phyloP scores from a whole-genome alignment of 495 filamentous ascomycete genomes.

The Podospora pseudoanserina region DNA sequence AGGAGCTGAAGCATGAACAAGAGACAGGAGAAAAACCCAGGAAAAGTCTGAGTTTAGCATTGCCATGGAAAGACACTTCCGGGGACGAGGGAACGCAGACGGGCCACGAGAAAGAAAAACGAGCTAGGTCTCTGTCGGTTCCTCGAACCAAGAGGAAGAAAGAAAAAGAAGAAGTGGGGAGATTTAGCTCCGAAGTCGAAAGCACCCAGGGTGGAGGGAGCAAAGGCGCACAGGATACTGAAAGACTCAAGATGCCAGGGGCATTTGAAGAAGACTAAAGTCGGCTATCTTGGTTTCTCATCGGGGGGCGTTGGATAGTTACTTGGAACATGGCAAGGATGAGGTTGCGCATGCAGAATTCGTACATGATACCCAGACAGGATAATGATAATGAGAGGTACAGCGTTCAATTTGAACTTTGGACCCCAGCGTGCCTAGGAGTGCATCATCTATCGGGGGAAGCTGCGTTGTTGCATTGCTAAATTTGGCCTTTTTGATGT shows the following conservation, averaged over 20 bases:
- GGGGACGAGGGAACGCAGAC: background rate
- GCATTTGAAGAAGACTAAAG: constrained; percentile 1
- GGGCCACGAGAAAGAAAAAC: background rate
- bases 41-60: background rate
- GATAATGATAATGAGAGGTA: background rate
- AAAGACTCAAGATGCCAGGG: background rate
- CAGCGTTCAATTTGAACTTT: background rate
- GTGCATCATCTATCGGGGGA: no score
- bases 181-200: constrained; percentile 6
- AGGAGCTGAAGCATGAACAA: constrained; percentile 2
- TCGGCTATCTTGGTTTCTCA: background rate
- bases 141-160: background rate
- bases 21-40: background rate
- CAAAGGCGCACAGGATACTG: background rate
- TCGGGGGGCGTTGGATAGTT: no score
- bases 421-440: no score
- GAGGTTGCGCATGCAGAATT: no score
- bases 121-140: background rate
- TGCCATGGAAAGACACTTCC: background rate
- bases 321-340: background rate
- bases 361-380: no score
- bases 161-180: background rate
- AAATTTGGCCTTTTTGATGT: background rate
- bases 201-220: background rate
- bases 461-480: background rate